A percentile compares a stretch with the other conserved stretches of the same genome.
Conservation (phyloP, 768 basidiomycete species). For the Boletus speciosus region DNA sequence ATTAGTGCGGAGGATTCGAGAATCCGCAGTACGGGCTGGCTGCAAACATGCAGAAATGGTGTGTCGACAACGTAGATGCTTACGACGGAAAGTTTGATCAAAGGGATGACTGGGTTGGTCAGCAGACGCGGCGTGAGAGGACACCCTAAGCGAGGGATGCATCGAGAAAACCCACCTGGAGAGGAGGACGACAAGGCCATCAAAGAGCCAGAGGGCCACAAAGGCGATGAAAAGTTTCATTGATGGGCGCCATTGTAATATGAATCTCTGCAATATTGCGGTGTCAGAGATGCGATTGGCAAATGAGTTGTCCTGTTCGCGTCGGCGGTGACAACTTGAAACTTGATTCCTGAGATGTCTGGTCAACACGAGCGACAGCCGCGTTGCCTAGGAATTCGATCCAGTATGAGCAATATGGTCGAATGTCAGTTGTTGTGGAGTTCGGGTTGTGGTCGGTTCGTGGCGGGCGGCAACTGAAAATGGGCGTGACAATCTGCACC, state of each 20-base stretch:
- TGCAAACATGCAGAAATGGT: slow-evolving; percentile 25
- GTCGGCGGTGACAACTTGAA: not conserved
- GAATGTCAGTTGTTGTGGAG: not conserved
- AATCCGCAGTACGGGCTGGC: not conserved
- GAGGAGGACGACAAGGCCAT: not conserved
- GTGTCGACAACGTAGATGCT: slow-evolving; percentile 11
- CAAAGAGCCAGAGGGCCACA: slow-evolving; percentile 3
- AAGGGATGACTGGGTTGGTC: not conserved
- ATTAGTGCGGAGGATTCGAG: not conserved
- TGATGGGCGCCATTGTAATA: not conserved
- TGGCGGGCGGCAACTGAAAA: slow-evolving; percentile 16
- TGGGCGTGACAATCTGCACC: slow-evolving; percentile 16
- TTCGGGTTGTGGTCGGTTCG: slow-evolving; percentile 12
- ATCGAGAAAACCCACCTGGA: slow-evolving; percentile 1
- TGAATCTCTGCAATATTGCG: not conserved
- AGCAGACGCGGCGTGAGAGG: slow-evolving; percentile 11
- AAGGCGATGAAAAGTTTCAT: not conserved
- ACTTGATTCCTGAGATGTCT: not conserved
- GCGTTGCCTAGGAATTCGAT: too few species aligned
- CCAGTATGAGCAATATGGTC: too few species aligned
- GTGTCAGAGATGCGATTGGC: not conserved
- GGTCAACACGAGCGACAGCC: not conserved
- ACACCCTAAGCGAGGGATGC: slow-evolving; percentile 3
- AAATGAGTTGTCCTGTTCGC: not conserved
- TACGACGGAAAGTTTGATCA: not conserved